Conservation (phyloP, 805 yeast genomes). For the Wickerhamiella sergipiensis region DNA sequence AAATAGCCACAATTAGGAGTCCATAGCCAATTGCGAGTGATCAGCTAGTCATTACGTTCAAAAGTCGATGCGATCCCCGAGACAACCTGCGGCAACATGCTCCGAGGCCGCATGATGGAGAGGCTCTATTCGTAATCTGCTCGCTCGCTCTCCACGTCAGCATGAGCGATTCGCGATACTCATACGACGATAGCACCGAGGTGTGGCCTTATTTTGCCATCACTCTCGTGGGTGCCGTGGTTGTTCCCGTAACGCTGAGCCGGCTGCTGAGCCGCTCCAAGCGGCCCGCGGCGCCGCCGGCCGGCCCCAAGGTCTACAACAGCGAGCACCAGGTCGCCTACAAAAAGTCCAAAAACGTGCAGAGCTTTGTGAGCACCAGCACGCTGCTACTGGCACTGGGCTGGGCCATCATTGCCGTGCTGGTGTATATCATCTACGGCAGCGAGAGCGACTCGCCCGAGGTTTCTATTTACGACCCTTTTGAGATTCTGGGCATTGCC, state of each 20-base stretch:
- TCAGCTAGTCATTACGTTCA: no score
- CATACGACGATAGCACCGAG: constrained; percentile 78
- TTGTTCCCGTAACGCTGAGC: constrained; percentile 49
- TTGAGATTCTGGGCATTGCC: constrained; percentile 65
- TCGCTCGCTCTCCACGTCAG: constrained; percentile 3
- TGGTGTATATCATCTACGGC: constrained; percentile 26
- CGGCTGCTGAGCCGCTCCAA: constrained; percentile 17
- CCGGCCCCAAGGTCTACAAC: neutral
- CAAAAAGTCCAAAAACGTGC: constrained; percentile 23
- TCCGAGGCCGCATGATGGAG: neutral
- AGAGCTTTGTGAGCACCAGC: constrained; percentile 16
- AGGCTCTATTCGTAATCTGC: neutral
- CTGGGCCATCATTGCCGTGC: constrained; percentile 42
- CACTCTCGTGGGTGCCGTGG: constrained; percentile 53
- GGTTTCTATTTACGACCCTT: constrained; percentile 64
- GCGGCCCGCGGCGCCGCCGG: neutral
- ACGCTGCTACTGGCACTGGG: constrained; percentile 32
- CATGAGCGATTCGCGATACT: constrained; percentile 46
- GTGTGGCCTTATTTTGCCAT: constrained; percentile 87
- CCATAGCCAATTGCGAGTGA: no score
- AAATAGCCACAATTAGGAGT: no score
- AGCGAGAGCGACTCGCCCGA: constrained; percentile 20
- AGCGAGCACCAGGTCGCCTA: neutral
- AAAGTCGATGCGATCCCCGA: no score
- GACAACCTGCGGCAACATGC: no score